Conservation (phyloP, 176 grass and related monocot genomes). For the Rhynchospora pubera region DNA sequence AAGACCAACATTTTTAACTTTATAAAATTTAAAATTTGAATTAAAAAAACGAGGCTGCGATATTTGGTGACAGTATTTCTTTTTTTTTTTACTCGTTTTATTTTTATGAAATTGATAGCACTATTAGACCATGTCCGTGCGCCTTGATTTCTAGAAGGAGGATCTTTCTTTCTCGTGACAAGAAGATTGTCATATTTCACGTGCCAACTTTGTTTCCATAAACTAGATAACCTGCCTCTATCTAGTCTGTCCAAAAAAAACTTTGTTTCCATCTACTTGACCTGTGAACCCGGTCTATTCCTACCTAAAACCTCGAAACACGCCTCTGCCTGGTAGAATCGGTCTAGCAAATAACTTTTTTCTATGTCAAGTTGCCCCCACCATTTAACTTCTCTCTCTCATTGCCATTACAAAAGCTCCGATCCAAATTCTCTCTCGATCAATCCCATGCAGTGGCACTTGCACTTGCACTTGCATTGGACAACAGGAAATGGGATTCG, state of each 20-base stretch:
- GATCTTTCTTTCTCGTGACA: background rate
- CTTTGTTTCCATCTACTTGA: background rate
- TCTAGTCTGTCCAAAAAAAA: no score
- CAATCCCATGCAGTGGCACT: slow-evolving; percentile 13
- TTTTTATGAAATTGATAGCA: no score
- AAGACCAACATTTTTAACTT: no score
- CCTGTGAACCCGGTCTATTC: background rate
- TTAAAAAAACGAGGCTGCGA: no score
- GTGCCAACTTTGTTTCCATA: background rate
- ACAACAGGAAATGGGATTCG: slow-evolving; percentile 26
- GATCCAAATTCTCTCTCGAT: background rate
- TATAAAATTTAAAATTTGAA: no score
- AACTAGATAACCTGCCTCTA: no score
- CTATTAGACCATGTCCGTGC: no score
- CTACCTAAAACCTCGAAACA: background rate
- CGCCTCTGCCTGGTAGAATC: background rate
- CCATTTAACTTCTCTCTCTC: background rate
- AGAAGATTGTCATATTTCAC: background rate
- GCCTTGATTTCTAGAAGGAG: no score
- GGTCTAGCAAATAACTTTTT: background rate
- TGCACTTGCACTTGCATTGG: background rate
- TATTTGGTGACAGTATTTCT: no score
- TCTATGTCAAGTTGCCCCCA: background rate
- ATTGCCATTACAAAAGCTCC: background rate
- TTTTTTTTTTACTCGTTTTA: no score